Percentiles rank a stretch among this genome's conserved stretches.
phyloP scores from a whole-genome alignment of 306 rosid genomes.

The Senna tora region DNA sequence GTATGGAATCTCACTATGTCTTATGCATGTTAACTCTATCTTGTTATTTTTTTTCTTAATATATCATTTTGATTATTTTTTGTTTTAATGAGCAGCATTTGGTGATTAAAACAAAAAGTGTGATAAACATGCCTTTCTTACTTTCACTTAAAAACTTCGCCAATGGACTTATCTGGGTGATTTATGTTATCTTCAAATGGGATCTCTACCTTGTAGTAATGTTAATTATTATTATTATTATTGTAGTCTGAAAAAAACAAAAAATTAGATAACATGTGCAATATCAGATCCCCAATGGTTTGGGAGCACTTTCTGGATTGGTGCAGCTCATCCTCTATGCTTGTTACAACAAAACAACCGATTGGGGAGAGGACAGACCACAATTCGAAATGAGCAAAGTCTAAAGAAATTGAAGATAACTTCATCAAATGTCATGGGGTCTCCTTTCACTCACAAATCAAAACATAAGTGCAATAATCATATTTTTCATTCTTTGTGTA shows the following conservation, averaged over 20 bases:
- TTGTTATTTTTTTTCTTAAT: too few relatives aligned
- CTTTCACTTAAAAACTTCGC: conserved; percentile 66
- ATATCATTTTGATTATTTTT: too few relatives aligned
- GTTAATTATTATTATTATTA: too few relatives aligned
- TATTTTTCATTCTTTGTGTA: too few relatives aligned
- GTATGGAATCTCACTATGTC: conserved; percentile 45
- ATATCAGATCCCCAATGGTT: conserved; percentile 53
- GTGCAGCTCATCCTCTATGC: conserved; percentile 63
- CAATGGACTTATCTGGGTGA: conserved; percentile 61
- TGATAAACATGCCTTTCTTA: conserved; percentile 83
- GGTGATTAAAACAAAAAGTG: conserved; percentile 77
- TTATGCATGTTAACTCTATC: too few relatives aligned
- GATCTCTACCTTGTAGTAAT: conserved; percentile 70
- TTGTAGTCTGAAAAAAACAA: too few relatives aligned
- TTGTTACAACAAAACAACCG: conserved; percentile 57
- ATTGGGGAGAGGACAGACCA: conserved; percentile 30
- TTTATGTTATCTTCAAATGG: conserved; percentile 62
- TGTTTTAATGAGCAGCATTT: too few relatives aligned
- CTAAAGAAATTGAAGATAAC: not conserved
- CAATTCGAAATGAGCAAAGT: not conserved
- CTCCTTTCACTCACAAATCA: too few relatives aligned
- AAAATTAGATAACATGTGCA: not conserved
- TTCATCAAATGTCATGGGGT: not conserved
- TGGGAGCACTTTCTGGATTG: conserved; percentile 69
- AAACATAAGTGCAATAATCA: too few relatives aligned